Evolutionary conservation across 1,284 basidiomycete genomes (phyloP).

Genomic region (Sporisorium scitamineum): DNA sequence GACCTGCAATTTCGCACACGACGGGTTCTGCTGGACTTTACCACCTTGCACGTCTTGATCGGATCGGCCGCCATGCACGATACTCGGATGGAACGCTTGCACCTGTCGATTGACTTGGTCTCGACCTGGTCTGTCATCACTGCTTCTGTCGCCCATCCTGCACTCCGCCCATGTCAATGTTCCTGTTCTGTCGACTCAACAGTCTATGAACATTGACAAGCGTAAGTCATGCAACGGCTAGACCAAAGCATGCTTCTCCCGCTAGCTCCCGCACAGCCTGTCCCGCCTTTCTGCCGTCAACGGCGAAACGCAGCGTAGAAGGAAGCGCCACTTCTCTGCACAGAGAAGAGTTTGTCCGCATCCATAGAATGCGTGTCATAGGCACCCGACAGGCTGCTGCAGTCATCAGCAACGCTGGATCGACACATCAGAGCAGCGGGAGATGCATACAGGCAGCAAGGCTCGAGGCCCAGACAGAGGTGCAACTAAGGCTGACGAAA

Average conservation of each 20-base stretch:
- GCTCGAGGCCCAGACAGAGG: neutral
- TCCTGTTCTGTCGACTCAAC: conserved; percentile 19
- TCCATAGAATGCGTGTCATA: neutral
- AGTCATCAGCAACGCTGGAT: neutral
- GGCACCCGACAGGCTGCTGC: neutral
- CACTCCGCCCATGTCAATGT: conserved; percentile 13
- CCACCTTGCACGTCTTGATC: neutral
- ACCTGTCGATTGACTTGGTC: neutral
- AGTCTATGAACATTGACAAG: conserved; percentile 64
- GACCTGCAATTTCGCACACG: neutral
- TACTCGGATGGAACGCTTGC: neutral
- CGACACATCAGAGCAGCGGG: neutral
- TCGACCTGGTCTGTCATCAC: neutral
- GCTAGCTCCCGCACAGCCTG: neutral
- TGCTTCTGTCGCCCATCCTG: neutral
- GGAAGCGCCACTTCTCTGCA: neutral
- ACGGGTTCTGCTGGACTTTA: neutral
- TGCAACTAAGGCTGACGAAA: conserved; percentile 19
- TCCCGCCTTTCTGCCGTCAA: neutral
- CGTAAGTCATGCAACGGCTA: conserved; percentile 41
- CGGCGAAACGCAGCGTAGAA: neutral
- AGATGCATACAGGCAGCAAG: conserved; percentile 7
- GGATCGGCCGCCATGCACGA: neutral
- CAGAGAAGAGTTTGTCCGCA: neutral
- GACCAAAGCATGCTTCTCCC: neutral